phyloP scores from a whole-genome alignment of 306 rosid genomes.

The Cajanus cajan region DNA sequence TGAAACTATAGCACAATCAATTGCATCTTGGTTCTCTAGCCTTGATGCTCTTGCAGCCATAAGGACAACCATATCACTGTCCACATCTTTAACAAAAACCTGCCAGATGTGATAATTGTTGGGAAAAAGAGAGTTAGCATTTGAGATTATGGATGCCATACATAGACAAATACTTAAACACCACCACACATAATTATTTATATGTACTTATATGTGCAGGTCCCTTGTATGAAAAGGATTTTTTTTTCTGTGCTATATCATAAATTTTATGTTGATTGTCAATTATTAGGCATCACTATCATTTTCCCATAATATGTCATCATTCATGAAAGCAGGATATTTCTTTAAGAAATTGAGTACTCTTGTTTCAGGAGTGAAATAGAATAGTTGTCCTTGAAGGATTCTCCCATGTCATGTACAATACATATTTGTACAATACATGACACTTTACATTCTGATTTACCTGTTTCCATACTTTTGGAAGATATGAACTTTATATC shows the following conservation, averaged over 20 bases:
- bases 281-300: not conserved
- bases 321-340: not conserved
- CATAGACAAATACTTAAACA: not conserved
- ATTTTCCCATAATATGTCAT: not conserved
- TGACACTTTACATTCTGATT: not conserved
- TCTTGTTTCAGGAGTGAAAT: not conserved
- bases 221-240: not conserved
- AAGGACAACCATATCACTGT: slow-evolving; percentile 63
- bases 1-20: slow-evolving; percentile 68
- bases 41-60: slow-evolving; percentile 89
- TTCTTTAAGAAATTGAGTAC: not conserved
- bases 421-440: not conserved
- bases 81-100: slow-evolving; percentile 63
- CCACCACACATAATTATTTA: not conserved
- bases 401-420: not conserved
- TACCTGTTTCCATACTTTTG: not conserved
- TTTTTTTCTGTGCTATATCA: not conserved
- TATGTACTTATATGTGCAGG: not conserved
- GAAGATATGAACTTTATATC: not conserved
- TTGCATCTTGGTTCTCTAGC: slow-evolving; percentile 75
- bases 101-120: slow-evolving; percentile 28
- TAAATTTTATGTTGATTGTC: not conserved
- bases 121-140: not conserved
- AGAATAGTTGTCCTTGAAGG: not conserved
- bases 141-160: not conserved